These are phyloP conservation scores for Xylariaceae sp. DNA, from an alignment of 2,329 filamentous ascomycete species.

Conservation along the genomic window DNA sequence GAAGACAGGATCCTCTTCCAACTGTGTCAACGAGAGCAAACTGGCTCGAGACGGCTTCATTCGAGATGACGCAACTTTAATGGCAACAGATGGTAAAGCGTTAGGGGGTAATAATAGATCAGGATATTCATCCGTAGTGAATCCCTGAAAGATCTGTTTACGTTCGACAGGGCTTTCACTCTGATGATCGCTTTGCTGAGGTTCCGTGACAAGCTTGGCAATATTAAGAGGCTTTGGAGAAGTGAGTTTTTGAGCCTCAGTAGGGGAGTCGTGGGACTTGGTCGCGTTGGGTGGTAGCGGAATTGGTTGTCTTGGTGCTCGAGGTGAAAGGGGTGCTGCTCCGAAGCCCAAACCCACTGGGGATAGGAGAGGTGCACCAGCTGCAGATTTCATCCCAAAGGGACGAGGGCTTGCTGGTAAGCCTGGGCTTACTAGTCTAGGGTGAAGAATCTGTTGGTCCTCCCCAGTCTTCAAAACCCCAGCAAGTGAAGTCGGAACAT, in stretches of 20 bases:
- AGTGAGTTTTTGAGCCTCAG: conserved; percentile 32
- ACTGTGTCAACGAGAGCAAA: conserved; percentile 70
- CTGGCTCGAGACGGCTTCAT: conserved; percentile 88
- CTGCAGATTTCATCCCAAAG: conserved; percentile 46
- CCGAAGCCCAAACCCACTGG: conserved; percentile 49
- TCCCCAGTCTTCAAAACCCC: conserved; percentile 43
- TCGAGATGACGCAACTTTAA: conserved; percentile 89
- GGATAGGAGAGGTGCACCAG: conserved; percentile 66
- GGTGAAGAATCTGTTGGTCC: conserved; percentile 30
- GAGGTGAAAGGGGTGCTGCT: conserved; percentile 62
- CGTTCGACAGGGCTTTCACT: conserved; percentile 39
- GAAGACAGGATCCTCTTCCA: conserved; percentile 91
- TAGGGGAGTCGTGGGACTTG: conserved; percentile 55
- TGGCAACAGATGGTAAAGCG: conserved; percentile 77
- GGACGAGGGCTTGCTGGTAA: conserved; percentile 59
- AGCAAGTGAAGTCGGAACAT: conserved; percentile 48
- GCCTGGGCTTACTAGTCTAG: conserved; percentile 54
- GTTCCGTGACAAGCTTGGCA: conserved; percentile 31
- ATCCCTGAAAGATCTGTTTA: conserved; percentile 65
- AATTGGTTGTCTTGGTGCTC: conserved; percentile 68
- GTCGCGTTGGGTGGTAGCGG: conserved; percentile 68
- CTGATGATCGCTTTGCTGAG: conserved; percentile 15
- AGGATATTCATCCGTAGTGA: conserved; percentile 82
- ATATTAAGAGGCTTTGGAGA: conserved; percentile 41
- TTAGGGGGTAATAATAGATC: conserved; percentile 83